Conservation (phyloP, 148 eudicot genomes). For the Euryodendron excelsum region DNA sequence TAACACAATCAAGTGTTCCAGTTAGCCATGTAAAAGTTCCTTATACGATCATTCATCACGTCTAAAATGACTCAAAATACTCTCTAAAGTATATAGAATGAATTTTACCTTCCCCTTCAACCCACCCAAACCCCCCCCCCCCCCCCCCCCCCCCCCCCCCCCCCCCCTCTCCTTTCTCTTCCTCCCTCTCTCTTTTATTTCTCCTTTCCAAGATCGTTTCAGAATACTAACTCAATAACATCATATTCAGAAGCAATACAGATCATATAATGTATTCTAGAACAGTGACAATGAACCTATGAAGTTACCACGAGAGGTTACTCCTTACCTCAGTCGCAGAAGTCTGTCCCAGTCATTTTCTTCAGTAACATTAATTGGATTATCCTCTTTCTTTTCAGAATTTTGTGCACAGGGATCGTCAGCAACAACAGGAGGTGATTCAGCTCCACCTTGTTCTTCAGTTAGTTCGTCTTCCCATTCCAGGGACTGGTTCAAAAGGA, state of each 20-base stretch:
- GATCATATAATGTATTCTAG: background rate
- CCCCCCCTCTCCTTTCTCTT: too few relatives aligned
- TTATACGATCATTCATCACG: too few relatives aligned
- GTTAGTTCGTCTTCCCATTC: conserved; percentile 88
- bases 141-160: too few relatives aligned
- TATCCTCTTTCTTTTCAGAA: conserved; percentile 56
- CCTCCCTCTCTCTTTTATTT: too few relatives aligned
- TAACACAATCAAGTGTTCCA: too few relatives aligned
- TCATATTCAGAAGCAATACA: background rate
- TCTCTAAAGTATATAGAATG: too few relatives aligned
- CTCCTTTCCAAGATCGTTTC: too few relatives aligned
- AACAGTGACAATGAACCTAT: background rate
- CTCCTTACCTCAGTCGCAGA: conserved; percentile 71
- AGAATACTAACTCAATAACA: too few relatives aligned
- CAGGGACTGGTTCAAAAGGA: conserved; percentile 43
- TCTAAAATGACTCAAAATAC: too few relatives aligned
- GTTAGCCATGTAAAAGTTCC: too few relatives aligned
- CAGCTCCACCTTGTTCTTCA: conserved; percentile 68
- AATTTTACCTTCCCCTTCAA: too few relatives aligned
- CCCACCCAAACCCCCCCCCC: too few relatives aligned
- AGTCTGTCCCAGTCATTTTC: conserved; percentile 96
- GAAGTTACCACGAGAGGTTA: background rate
- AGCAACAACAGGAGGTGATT: conserved; percentile 34
- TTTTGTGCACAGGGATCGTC: conserved; percentile 48
- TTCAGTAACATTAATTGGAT: conserved; percentile 38